Conservation (phyloP, 2,329 filamentous ascomycete species). For the Arthrinium phaeospermum region DNA sequence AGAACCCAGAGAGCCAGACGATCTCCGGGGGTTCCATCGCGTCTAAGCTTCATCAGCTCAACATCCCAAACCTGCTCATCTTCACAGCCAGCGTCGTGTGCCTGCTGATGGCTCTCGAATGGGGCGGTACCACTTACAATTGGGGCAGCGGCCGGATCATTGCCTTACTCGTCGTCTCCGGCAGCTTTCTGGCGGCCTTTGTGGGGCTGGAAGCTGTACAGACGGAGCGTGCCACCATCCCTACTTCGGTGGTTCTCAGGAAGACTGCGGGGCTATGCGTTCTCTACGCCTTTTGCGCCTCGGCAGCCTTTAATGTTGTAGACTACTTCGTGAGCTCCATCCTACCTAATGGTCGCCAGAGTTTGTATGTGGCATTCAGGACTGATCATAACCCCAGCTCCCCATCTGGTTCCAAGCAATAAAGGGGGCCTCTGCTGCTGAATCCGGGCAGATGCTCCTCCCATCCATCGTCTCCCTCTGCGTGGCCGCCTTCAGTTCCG, state of each 20-base stretch:
- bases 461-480: slow-evolving; percentile 49
- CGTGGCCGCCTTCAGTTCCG: slow-evolving; percentile 45
- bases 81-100: slow-evolving; percentile 38
- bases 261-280: slow-evolving; percentile 46
- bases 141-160: slow-evolving; percentile 52
- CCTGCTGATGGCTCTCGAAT: slow-evolving; percentile 41
- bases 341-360: too few species aligned
- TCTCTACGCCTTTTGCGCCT: slow-evolving; percentile 38
- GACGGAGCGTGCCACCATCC: slow-evolving; percentile 45
- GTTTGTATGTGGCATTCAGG: too few species aligned
- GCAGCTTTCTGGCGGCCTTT: slow-evolving; percentile 48
- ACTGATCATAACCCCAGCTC: slow-evolving; percentile 33
- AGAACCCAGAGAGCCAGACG: slow-evolving; percentile 26
- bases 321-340: slow-evolving; percentile 5
- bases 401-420: slow-evolving; percentile 59
- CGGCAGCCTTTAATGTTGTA: slow-evolving; percentile 27
- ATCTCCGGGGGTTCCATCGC: slow-evolving; percentile 27
- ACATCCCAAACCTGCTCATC: slow-evolving; percentile 34
- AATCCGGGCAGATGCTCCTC: slow-evolving; percentile 49
- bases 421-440: slow-evolving; percentile 44
- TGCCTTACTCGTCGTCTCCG: slow-evolving; percentile 46
- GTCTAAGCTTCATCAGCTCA: slow-evolving; percentile 38
- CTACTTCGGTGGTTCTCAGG: slow-evolving; percentile 43
- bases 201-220: slow-evolving; percentile 41
- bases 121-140: slow-evolving; percentile 42